Conservation (phyloP, 2,329 filamentous ascomycete species). For the Raffaelea deltoideospora region DNA sequence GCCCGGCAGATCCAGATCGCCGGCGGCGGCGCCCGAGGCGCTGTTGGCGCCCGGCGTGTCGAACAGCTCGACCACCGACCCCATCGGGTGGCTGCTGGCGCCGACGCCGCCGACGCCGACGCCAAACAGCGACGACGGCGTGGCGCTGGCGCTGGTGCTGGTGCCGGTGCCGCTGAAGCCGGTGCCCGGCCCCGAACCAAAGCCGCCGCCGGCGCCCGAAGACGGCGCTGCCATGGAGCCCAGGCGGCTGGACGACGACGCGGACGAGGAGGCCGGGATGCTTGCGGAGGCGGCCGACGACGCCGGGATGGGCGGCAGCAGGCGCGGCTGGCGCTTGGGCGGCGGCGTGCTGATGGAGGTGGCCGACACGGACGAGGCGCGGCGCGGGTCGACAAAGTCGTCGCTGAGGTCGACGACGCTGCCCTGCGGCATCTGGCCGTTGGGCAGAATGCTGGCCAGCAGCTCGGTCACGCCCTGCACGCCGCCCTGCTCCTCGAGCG, state of each 20-base stretch:
- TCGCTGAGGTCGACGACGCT: slow-evolving; percentile 43
- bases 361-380: slow-evolving; percentile 21
- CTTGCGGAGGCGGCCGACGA: slow-evolving; percentile 2
- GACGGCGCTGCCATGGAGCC: too few relatives aligned
- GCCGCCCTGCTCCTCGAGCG: slow-evolving; percentile 67
- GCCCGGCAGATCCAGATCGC: slow-evolving; percentile 30
- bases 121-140: too few relatives aligned
- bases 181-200: too few relatives aligned
- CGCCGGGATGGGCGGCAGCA: slow-evolving; percentile 37
- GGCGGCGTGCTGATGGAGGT: slow-evolving; percentile 24
- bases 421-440: slow-evolving; percentile 35
- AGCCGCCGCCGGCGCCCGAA: too few relatives aligned
- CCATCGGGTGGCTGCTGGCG: slow-evolving; percentile 17
- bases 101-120: background rate
- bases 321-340: slow-evolving; percentile 35
- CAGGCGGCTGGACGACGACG: background rate
- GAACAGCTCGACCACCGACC: slow-evolving; percentile 44
- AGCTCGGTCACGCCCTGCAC: slow-evolving; percentile 70
- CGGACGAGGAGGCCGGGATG: background rate
- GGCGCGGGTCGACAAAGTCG: slow-evolving; percentile 39
- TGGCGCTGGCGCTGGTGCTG: too few relatives aligned
- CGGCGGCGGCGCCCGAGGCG: too few relatives aligned
- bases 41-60: slow-evolving; percentile 35
- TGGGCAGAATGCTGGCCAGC: slow-evolving; percentile 59
- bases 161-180: too few relatives aligned